Percentiles rank a stretch among this genome's conserved stretches.
These are phyloP conservation scores for Isoetes engelmannii DNA, from an alignment of 83 land plant species.

Conservation along the genomic window DNA sequence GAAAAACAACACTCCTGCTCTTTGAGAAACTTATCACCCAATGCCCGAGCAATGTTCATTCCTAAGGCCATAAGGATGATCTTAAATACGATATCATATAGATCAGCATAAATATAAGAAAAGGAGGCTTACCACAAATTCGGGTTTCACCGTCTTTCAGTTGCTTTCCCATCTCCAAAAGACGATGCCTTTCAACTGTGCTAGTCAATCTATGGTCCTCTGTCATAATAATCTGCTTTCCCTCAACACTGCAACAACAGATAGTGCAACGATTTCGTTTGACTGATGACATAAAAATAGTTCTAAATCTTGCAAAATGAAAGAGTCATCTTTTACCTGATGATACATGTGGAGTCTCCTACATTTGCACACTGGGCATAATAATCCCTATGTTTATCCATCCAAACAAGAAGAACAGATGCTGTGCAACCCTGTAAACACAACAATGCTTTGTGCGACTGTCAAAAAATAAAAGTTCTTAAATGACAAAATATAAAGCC, in stretches of 20 bases:
- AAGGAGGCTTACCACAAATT: conserved; percentile 50
- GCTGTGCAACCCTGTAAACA: conserved; percentile 92
- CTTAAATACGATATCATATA: neutral
- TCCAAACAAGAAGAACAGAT: conserved; percentile 88
- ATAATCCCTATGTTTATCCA: conserved; percentile 40
- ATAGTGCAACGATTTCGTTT: neutral
- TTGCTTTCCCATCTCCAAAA: conserved; percentile 56
- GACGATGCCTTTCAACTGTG: conserved; percentile 57
- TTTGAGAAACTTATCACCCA: conserved; percentile 94
- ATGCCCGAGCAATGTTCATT: conserved; percentile 78
- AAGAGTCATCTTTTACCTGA: conserved; percentile 42
- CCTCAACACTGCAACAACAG: conserved; percentile 53
- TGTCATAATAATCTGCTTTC: conserved; percentile 61
- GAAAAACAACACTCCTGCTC: conserved; percentile 75
- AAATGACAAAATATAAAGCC: too few species aligned
- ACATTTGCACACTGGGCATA: conserved; percentile 96
- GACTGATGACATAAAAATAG: neutral
- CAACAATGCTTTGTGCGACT: neutral
- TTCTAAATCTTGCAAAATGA: neutral
- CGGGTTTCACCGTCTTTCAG: conserved; percentile 83
- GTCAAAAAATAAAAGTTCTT: too few species aligned
- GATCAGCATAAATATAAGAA: neutral
- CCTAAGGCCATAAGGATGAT: conserved; percentile 33
- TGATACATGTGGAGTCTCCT: conserved; percentile 90
- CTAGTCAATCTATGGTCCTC: conserved; percentile 89